Evolutionary conservation across 148 eudicot species (phyloP).

Genomic region (Rhododendron ferrugineum): DNA sequence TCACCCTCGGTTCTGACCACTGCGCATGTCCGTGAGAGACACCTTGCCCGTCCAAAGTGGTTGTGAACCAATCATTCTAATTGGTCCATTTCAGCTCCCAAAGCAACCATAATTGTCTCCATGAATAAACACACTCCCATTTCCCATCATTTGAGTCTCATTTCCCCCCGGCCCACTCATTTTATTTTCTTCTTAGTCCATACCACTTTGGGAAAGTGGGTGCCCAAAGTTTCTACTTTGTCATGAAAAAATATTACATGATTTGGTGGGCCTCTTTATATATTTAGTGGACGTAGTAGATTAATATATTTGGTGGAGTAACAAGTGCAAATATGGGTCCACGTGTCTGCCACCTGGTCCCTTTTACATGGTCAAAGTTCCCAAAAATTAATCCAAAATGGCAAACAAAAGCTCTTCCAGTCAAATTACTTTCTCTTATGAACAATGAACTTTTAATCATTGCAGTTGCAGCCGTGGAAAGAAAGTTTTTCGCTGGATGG

Average conservation of each 20-base stretch:
- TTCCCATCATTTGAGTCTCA: neutral
- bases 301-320: too few relatives aligned
- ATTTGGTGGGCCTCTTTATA: neutral
- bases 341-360: constrained; percentile 41
- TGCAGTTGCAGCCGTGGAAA: neutral
- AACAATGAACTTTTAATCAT: constrained; percentile 16
- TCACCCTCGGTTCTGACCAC: too few relatives aligned
- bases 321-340: constrained; percentile 19
- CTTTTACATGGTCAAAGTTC: constrained; percentile 22
- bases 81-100: neutral
- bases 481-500: too few relatives aligned
- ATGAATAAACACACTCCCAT: neutral
- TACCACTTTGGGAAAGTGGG: constrained; percentile 45
- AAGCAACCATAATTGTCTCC: constrained; percentile 13
- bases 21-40: too few relatives aligned
- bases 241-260: neutral
- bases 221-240: neutral
- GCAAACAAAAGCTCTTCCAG: constrained; percentile 10
- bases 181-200: constrained; percentile 23
- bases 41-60: constrained; percentile 12
- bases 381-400: neutral
- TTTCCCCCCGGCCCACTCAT: constrained; percentile 2
- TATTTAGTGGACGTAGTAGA: neutral
- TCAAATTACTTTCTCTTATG: neutral
- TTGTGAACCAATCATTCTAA: neutral